Base-by-base conservation (phyloP, 2,329 filamentous ascomycete species). In the Colletotrichum phormii region DNA sequence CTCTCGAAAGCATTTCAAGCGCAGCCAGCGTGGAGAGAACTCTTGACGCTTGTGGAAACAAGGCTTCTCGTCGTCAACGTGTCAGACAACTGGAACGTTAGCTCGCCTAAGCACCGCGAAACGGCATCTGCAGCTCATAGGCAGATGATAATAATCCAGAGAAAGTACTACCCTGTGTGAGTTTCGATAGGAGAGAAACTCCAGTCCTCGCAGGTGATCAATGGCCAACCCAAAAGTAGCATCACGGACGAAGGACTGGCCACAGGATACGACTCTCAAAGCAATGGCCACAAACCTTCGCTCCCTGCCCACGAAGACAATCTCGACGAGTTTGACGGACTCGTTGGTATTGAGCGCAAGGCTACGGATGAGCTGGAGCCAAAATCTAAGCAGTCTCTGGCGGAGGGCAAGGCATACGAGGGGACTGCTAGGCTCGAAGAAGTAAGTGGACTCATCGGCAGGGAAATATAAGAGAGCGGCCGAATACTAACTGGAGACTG, bases 261-360 rank as follows among this genome's bases (percentile, higher is more conserved):
- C 26, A n/a, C 53, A 8, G 59, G 29, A 29, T 29, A 22, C 15
- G 6, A 13, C 5, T n/a, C n/a, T 53, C 37, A 35, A 29, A 26
- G 13, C 9, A 26, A 5, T 15, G 15, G 5, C 29, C 11, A 37
- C 35, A 58, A 42, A 26, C 7, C 5, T 35, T 69, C 59, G 26
- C 18, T 69, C 2, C 53, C 66, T 51, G 13, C 29, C 51, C 37
- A 37, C n/a, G 37, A 64, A 12, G 8, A 58, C 26, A 59, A 53
- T 4, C 66, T 64, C 9, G 60, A 31, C 5, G 60, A 59, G 4
- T 69, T 58, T 31, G 51, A 13, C 11, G 59, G 65, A 8, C 65
- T 69, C 5, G 35, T 31, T 29, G 29, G n/a, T 1, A 58, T 69
- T 7, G 24, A 69, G 53, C 37, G 37, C 29, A 58, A 64, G 60